Percentiles rank a stretch among this genome's conserved stretches.
Evolutionary conservation across 768 basidiomycete species (phyloP).

Genomic region (Suillus variegatus): DNA sequence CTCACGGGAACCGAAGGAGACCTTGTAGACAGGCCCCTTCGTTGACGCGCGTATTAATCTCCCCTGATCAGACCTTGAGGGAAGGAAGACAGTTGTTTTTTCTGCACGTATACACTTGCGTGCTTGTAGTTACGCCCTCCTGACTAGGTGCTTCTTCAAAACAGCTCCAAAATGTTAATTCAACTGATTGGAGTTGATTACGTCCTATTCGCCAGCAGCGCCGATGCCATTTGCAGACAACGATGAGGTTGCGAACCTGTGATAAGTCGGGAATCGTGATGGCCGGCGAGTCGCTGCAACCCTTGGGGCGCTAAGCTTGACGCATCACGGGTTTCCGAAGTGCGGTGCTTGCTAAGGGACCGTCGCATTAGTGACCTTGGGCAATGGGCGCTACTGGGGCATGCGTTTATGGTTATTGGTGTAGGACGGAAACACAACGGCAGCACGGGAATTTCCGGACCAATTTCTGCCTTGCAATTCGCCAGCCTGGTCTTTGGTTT

Average conservation of each 20-base stretch:
- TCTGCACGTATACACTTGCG: background rate
- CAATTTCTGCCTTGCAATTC: conserved; percentile 3
- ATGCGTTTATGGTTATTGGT: background rate
- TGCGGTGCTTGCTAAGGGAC: background rate
- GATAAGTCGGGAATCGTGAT: background rate
- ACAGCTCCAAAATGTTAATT: background rate
- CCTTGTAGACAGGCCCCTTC: background rate
- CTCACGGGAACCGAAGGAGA: no score
- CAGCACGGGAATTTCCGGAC: conserved; percentile 10
- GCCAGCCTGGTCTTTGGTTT: background rate
- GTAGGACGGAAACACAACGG: background rate
- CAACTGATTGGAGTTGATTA: background rate
- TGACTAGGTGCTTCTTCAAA: background rate
- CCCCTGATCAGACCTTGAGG: background rate
- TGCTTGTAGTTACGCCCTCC: background rate
- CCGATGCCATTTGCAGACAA: background rate
- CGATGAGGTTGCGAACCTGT: background rate
- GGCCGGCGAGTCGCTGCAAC: background rate
- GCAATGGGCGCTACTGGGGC: background rate
- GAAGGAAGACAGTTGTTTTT: background rate
- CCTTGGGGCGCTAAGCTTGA: background rate
- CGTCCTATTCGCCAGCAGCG: background rate
- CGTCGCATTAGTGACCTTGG: background rate
- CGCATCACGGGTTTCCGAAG: background rate
- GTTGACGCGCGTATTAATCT: background rate